These are phyloP conservation scores for Trichoderma harzianum DNA, from an alignment of 2,329 filamentous ascomycete genomes.

Conservation along the genomic window DNA sequence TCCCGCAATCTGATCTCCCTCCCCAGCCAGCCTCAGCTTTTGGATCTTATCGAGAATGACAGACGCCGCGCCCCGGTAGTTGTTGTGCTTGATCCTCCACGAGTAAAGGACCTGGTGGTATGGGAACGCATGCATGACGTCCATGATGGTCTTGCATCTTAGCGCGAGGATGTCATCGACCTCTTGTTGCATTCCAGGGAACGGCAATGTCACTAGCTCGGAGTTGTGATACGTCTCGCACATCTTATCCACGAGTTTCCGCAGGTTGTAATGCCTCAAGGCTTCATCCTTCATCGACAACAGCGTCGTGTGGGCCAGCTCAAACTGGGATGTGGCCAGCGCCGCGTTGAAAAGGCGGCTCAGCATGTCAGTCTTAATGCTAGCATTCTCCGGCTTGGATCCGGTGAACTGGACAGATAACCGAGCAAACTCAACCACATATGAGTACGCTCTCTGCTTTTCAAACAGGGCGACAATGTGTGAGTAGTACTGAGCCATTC, in stretches of 20 bases:
- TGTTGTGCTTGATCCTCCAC: conserved; percentile 77
- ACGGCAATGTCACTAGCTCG: conserved; percentile 71
- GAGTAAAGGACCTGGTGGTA: conserved; percentile 90
- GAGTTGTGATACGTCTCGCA: conserved; percentile 63
- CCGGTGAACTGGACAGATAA: conserved; percentile 65
- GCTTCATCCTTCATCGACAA: conserved; percentile 67
- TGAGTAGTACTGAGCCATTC: conserved; percentile 78
- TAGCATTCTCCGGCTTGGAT: conserved; percentile 30
- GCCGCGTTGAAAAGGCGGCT: conserved; percentile 81
- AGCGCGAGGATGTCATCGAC: conserved; percentile 76
- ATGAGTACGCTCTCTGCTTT: conserved; percentile 69
- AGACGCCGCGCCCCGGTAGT: conserved; percentile 77
- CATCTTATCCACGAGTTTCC: conserved; percentile 66
- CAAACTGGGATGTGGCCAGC: conserved; percentile 73
- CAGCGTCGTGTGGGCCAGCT: conserved; percentile 77
- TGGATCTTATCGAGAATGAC: conserved; percentile 62
- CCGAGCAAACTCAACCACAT: conserved; percentile 79
- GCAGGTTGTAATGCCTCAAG: conserved; percentile 69
- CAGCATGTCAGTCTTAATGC: conserved; percentile 67
- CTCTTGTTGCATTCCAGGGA: conserved; percentile 70
- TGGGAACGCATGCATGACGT: conserved; percentile 66
- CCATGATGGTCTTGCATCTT: conserved; percentile 65
- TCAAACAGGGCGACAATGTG: conserved; percentile 85
- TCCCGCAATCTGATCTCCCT: conserved; percentile 53
- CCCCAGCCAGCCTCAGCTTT: conserved; percentile 56